Base-by-base conservation (phyloP, 2,329 filamentous ascomycete genomes). In the Epichloe aotearoae region DNA sequence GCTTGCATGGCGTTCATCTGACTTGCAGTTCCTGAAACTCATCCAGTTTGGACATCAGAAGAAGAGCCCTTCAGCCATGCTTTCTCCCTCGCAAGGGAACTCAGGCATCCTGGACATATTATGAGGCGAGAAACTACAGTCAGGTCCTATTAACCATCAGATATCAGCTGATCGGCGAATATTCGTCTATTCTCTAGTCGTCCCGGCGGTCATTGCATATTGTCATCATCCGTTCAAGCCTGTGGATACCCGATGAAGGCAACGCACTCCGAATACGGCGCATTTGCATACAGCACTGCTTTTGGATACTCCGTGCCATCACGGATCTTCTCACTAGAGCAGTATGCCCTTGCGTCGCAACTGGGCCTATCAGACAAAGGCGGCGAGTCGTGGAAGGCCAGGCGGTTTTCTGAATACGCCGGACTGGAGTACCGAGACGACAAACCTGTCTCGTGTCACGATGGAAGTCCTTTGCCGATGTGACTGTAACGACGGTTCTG, bases 221-320 rank as follows among this genome's bases (percentile, higher is more conserved):
- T 90, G 6, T 34, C 41, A 15, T 41, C 45, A 11, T 46, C 45
- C n/a, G n/a, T 23, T 74, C 86, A 91, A 63, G 83, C 82, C n/a
- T 90, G 86, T 65, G 83, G 85, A 64, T 90, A 90, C 62, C 83
- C 86, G 0, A 83, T 90, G 72, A 86, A 86, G 65, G 85, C 83
- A 50, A 87, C 85, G 0, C 85, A 90, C 63, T 84, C 86, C 54
- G 90, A 90, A 61, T 90, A 90, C 64, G 86, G 86, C 45, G 77
- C 80, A 53, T 89, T 90, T 61, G 84, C 84, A 5, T 90, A 90
- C 66, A 85, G 80, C 60, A 82, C 83, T 49, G 78, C 83, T 0
- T 90, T 86, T 63, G 84, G 75, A 19, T 90, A 89, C 67, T 86
- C 82, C 0, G 86, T 89, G 0, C 84, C 86, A 0, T 86, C 85